phyloP scores from a whole-genome alignment of 2,329 filamentous ascomycete species.

The Apiospora aurea region DNA sequence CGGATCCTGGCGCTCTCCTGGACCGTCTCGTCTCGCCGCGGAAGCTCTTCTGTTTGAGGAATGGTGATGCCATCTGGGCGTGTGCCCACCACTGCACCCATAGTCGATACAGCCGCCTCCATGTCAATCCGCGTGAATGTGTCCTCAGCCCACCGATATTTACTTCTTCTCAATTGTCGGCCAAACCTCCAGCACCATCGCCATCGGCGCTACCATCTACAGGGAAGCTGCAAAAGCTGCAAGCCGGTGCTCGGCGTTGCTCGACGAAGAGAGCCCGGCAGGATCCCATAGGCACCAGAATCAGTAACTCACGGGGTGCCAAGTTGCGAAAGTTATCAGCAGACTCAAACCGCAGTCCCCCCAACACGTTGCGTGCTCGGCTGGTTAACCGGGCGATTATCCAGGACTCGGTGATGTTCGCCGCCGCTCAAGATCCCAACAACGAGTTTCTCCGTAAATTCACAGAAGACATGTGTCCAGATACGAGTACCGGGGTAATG shows the following conservation, averaged over 20 bases:
- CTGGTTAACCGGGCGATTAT: no score
- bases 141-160: neutral
- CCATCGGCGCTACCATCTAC: neutral
- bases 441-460: neutral
- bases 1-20: neutral
- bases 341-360: no score
- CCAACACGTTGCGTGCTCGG: no score
- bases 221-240: neutral
- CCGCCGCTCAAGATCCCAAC: neutral
- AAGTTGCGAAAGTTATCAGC: neutral
- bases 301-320: neutral
- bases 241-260: neutral
- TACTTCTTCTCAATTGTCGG: neutral
- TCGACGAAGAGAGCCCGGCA: neutral
- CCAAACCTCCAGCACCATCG: neutral
- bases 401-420: no score
- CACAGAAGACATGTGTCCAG: neutral
- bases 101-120: neutral
- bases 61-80: slow-evolving; percentile 1
- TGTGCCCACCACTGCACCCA: neutral
- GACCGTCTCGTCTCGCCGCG: neutral
- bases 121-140: neutral
- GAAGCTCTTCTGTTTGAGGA: neutral
- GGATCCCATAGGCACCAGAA: neutral
- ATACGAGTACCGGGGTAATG: no score